Evolutionary conservation across 2,329 filamentous ascomycete genomes (phyloP), one percentile per base, ranked within the genome.

Genomic region (Epichloe gansuensis): DNA sequence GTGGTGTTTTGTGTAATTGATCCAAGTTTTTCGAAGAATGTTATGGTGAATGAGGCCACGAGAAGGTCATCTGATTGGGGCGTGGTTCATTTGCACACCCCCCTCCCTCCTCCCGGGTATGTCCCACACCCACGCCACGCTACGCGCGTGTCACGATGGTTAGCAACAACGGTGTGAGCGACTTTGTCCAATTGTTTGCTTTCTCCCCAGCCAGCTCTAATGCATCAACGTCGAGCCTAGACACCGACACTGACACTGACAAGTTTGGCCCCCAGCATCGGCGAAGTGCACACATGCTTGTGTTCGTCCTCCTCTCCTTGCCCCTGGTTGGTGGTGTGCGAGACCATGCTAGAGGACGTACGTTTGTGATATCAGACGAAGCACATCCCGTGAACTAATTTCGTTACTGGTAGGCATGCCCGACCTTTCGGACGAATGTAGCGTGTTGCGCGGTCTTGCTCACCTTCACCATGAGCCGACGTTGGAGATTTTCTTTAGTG

Each of bases 171-270:
- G 43, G 42, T 35, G 39, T 47, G 44, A 31, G 52, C 52, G 52
- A 47, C 38, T 23, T 49, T 46, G 49, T 49, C 51, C 45, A 48
- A 47, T 44, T 54, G 51, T 53, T 56, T 49, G 23, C 47, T n/a
- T 50, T 52, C 52, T 39, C 49, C 49, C 49, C 21, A 46, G 42
- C 15, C n/a, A 35, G 47, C 27, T 34, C 25, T 3, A 17, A n/a
- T 44, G 42, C 13, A 46, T n/a, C 27, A 47, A 47, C 23, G 36
- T 40, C 46, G 11, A 48, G 36, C 46, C 36, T 15, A 23, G 47
- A 49, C 35, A 49, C 35, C 15, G n/a, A 38, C 35, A 23, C n/a
- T 13, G 49, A 23, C 27, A 50, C 41, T 36, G 42, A 44, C 49
- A 51, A 23, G 23, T 49, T 49, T n/a, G 47, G 51, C 21, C 39